Conservation (phyloP, 495 filamentous ascomycete species). For the Venustampulla echinocandica region DNA sequence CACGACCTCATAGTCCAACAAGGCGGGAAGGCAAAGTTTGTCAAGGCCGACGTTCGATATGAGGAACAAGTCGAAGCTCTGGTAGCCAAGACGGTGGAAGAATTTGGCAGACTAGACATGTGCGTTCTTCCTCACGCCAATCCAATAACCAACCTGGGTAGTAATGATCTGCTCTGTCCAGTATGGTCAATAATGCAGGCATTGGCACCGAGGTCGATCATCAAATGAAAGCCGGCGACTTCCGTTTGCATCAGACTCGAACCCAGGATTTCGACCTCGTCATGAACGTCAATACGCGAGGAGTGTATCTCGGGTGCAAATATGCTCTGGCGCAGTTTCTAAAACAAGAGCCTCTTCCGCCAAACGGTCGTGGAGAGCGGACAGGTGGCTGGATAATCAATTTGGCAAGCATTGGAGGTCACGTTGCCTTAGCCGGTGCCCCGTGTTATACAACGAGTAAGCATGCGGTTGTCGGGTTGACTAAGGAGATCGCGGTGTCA, state of each 20-base stretch:
- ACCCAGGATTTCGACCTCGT: slow-evolving; percentile 37
- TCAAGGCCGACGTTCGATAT: slow-evolving; percentile 38
- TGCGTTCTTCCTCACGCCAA: not conserved
- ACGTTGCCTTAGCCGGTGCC: slow-evolving; percentile 21
- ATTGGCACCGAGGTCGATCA: slow-evolving; percentile 25
- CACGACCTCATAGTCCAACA: slow-evolving; percentile 33
- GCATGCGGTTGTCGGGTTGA: slow-evolving; percentile 41
- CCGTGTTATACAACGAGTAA: slow-evolving; percentile 45
- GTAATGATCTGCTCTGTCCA: slow-evolving; percentile 10
- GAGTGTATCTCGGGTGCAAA: slow-evolving; percentile 43
- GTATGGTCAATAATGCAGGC: slow-evolving; percentile 48
- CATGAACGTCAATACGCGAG: slow-evolving; percentile 36
- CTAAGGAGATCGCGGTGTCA: slow-evolving; percentile 41
- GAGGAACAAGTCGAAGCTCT: slow-evolving; percentile 53
- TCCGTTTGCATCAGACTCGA: slow-evolving; percentile 1
- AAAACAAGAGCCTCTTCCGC: slow-evolving; percentile 34
- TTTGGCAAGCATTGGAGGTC: no score
- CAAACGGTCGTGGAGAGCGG: slow-evolving; percentile 45
- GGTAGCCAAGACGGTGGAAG: slow-evolving; percentile 32
- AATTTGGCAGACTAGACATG: slow-evolving; percentile 29
- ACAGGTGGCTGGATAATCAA: no score
- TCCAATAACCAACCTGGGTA: not conserved
- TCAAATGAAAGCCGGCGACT: slow-evolving; percentile 11
- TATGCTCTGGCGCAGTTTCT: slow-evolving; percentile 45
- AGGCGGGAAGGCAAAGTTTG: slow-evolving; percentile 35